phyloP scores from a whole-genome alignment of 805 yeast genomes.

The Teunomyces gatunensis region DNA sequence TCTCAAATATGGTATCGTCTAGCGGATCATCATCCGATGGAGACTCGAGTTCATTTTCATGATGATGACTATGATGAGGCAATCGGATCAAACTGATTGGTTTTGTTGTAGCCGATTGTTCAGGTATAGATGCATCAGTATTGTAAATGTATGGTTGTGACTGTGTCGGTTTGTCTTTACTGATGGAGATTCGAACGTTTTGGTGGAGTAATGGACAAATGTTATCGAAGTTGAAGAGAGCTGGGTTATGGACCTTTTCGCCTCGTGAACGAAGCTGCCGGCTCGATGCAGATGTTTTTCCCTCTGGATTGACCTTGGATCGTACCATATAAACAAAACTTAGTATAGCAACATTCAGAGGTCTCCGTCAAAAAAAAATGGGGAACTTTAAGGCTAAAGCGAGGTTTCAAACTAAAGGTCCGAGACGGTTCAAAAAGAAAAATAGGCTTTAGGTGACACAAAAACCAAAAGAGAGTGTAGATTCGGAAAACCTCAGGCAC shows the following conservation, averaged over 20 bases:
- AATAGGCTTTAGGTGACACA: not conserved
- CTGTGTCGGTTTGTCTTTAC: conserved; percentile 5
- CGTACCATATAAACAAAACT: not conserved
- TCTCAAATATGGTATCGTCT: conserved; percentile 39
- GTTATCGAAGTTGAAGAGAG: conserved; percentile 35
- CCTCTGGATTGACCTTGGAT: not conserved
- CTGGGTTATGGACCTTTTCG: conserved; percentile 9
- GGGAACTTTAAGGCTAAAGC: not conserved
- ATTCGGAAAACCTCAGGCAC: not conserved
- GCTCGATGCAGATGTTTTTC: conserved; percentile 3
- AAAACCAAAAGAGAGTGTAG: not conserved
- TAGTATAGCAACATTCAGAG: not conserved
- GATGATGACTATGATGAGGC: not conserved
- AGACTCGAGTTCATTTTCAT: not conserved
- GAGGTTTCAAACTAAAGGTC: not conserved
- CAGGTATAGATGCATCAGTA: conserved; percentile 11
- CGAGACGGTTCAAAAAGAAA: not conserved
- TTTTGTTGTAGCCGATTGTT: conserved; percentile 5
- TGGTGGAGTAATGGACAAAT: conserved; percentile 23
- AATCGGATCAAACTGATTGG: conserved; percentile 6
- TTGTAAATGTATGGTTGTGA: conserved; percentile 13
- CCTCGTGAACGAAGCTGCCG: conserved; percentile 32
- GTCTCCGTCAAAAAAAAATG: not conserved
- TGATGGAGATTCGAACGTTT: conserved; percentile 18
- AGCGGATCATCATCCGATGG: conserved; percentile 37